A percentile compares a stretch with the other conserved stretches of the same genome.
Evolutionary conservation across 139 green algal species (phyloP).

Genomic region (Coelastrella sp.): DNA sequence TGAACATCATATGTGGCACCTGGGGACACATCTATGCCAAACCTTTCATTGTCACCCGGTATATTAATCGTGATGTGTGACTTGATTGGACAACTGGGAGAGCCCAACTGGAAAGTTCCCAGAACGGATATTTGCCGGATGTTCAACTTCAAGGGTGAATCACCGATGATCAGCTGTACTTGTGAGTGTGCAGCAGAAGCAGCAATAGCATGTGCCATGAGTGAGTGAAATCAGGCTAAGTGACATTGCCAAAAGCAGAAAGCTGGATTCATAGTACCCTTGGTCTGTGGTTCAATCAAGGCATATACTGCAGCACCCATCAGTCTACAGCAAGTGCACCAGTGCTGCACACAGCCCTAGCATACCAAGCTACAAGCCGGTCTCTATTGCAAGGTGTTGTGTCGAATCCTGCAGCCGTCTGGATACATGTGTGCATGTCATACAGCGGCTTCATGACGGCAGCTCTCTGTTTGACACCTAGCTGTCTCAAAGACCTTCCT

Average conservation of each 20-base stretch:
- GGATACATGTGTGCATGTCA: not conserved
- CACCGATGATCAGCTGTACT: constrained; percentile 34
- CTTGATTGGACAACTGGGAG: not conserved
- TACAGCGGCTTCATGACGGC: not conserved
- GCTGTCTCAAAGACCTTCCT: not conserved
- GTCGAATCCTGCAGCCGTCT: not conserved
- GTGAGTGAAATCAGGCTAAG: too few relatives aligned
- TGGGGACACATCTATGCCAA: not conserved
- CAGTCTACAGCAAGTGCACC: too few relatives aligned
- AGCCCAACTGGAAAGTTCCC: constrained; percentile 19
- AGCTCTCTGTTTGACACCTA: not conserved
- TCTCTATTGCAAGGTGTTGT: not conserved
- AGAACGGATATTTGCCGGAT: not conserved
- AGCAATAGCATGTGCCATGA: not conserved
- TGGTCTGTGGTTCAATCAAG: too few relatives aligned
- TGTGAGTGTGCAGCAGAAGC: not conserved
- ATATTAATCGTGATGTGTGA: not conserved
- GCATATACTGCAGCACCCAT: too few relatives aligned
- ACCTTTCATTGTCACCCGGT: not conserved
- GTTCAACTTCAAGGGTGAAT: not conserved
- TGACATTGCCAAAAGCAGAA: too few relatives aligned
- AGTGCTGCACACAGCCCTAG: too few relatives aligned
- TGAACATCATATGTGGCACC: constrained; percentile 16
- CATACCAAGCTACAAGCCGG: too few relatives aligned
- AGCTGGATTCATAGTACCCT: too few relatives aligned